Evolutionary conservation across 2,329 filamentous ascomycete species (phyloP).

Genomic region (Paecilomyces sp.): DNA sequence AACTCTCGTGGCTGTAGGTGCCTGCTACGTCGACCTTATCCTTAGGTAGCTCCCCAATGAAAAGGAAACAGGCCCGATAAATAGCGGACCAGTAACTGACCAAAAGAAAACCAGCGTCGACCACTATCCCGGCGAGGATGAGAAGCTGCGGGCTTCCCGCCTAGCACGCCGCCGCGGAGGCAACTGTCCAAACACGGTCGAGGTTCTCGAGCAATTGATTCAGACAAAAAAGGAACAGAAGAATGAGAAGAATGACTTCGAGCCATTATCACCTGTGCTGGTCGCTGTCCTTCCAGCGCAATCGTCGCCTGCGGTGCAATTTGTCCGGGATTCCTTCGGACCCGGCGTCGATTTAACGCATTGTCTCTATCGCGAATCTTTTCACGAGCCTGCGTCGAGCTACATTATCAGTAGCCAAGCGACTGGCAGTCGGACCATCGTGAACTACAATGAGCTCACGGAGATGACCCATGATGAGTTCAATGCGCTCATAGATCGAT

Average conservation of each 20-base stretch:
- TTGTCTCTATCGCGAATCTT: constrained; percentile 54
- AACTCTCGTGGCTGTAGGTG: constrained; percentile 56
- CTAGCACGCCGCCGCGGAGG: constrained; percentile 59
- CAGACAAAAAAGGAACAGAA: not conserved
- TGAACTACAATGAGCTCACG: constrained; percentile 61
- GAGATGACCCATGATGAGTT: constrained; percentile 64
- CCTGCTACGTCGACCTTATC: constrained; percentile 63
- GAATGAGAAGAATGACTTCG: not conserved
- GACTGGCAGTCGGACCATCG: constrained; percentile 59
- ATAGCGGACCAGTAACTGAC: constrained; percentile 2
- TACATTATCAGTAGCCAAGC: constrained; percentile 59
- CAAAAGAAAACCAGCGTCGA: constrained; percentile 45
- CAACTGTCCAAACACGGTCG: constrained; percentile 64
- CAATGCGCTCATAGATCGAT: constrained; percentile 30
- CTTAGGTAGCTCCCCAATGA: constrained; percentile 38
- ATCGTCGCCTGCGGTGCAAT: constrained; percentile 43
- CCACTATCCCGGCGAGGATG: constrained; percentile 62
- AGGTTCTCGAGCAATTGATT: constrained; percentile 62
- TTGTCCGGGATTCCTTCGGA: constrained; percentile 51
- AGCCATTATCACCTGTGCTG: constrained; percentile 25
- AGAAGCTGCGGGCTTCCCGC: constrained; percentile 60
- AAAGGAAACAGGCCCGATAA: constrained; percentile 11
- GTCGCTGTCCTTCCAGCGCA: constrained; percentile 47
- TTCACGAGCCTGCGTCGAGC: constrained; percentile 55
- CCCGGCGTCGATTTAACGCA: constrained; percentile 42